Evolutionary conservation across 208 protist genomes (phyloP).

Genomic region (Trypanosoma platydactyli): DNA sequence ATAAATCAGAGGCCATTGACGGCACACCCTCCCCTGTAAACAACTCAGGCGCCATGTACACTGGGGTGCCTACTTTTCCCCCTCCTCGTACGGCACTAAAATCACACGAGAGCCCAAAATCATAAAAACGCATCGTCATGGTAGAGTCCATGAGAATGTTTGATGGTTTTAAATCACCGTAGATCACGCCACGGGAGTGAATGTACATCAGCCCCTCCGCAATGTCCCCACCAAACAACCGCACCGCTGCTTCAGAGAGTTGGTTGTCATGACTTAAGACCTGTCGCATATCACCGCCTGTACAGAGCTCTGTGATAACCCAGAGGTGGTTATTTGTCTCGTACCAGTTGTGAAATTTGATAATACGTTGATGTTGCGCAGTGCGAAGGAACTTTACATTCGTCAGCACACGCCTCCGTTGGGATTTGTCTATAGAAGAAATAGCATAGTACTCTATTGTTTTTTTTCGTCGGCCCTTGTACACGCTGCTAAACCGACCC

Average conservation of each 20-base stretch:
- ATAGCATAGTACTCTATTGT: conserved; percentile 94
- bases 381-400: conserved; percentile 81
- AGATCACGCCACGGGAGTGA: conserved; percentile 90
- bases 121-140: conserved; percentile 89
- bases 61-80: conserved; percentile 67
- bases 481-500: conserved; percentile 83
- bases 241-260: conserved; percentile 73
- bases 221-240: conserved; percentile 81
- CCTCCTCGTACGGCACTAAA: conserved; percentile 34
- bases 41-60: conserved; percentile 95
- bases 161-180: conserved; percentile 91
- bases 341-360: conserved; percentile 95
- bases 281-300: conserved; percentile 86
- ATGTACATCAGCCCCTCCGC: conserved; percentile 88
- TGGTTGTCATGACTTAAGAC: conserved; percentile 67
- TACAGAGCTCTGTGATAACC: conserved; percentile 95
- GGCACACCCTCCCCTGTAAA: conserved; percentile 71
- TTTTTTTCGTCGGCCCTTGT: conserved; percentile 92
- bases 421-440: conserved; percentile 92
- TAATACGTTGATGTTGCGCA: conserved; percentile 79
- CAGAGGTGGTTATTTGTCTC: conserved; percentile 96
- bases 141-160: conserved; percentile 92
- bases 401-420: conserved; percentile 84
- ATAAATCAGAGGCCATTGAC: conserved; percentile 93
- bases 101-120: conserved; percentile 87